Evolutionary conservation across 495 filamentous ascomycete genomes (phyloP).

Genomic region (Penicillium goetzii): DNA sequence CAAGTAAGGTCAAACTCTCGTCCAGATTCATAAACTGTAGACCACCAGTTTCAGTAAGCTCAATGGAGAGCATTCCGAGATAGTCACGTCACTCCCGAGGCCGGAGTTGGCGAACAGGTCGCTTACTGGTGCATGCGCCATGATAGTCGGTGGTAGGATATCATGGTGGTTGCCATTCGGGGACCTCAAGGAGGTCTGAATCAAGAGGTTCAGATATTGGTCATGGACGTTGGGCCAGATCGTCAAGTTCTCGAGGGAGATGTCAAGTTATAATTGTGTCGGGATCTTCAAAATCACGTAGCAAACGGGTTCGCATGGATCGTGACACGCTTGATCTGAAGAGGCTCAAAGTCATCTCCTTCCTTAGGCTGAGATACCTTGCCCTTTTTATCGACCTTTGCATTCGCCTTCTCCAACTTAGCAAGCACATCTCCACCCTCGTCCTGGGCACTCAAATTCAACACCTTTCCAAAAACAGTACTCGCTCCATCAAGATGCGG

Average conservation of each 20-base stretch:
- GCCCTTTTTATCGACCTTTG: slow-evolving; percentile 87
- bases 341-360: slow-evolving; percentile 51
- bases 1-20: not conserved
- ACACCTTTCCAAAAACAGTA: slow-evolving; percentile 87
- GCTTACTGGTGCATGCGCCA: not conserved
- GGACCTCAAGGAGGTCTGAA: not conserved
- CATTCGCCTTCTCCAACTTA: slow-evolving; percentile 75
- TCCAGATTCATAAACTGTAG: not conserved
- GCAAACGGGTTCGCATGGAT: slow-evolving; percentile 96
- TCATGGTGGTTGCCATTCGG: not conserved
- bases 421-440: slow-evolving; percentile 52
- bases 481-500: slow-evolving; percentile 94
- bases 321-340: slow-evolving; percentile 73
- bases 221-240: not conserved
- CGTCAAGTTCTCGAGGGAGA: not conserved
- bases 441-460: slow-evolving; percentile 51
- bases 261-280: not conserved
- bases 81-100: not conserved
- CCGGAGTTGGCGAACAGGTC: not conserved
- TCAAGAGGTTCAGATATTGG: not conserved
- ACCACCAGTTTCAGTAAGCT: not conserved
- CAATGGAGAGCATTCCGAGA: not conserved
- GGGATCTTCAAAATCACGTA: slow-evolving; percentile 46
- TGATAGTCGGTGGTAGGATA: not conserved
- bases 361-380: slow-evolving; percentile 65